Conservation (phyloP, 75 land plant species). For the Picea glauca region DNA sequence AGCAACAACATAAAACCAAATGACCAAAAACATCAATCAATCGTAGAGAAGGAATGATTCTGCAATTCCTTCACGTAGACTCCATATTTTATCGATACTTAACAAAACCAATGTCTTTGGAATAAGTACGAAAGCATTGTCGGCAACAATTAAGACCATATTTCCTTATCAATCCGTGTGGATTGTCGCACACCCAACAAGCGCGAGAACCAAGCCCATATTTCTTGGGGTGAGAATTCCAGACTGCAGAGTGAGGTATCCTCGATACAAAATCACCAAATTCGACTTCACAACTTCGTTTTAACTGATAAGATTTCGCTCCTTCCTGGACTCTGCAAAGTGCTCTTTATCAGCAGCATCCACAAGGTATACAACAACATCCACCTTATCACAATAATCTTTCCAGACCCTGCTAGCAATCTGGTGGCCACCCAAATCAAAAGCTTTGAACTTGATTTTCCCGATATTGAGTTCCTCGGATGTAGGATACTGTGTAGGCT, state of each 20-base stretch:
- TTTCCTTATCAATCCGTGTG: conserved; percentile 46
- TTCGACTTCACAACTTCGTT: too few relatives aligned
- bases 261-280: too few relatives aligned
- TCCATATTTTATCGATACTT: not conserved
- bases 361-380: too few relatives aligned
- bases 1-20: too few relatives aligned
- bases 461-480: conserved; percentile 71
- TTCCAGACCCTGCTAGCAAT: conserved; percentile 5
- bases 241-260: conserved; percentile 70
- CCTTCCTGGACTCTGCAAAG: too few relatives aligned
- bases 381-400: too few relatives aligned
- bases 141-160: conserved; percentile 51
- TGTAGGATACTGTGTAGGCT: conserved; percentile 24
- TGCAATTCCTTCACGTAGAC: too few relatives aligned
- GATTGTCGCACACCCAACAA: conserved; percentile 57
- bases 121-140: conserved; percentile 55
- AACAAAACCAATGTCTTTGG: conserved; percentile 59
- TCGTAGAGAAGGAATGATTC: too few relatives aligned
- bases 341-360: too few relatives aligned
- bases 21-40: too few relatives aligned
- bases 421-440: conserved; percentile 70
- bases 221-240: conserved; percentile 82
- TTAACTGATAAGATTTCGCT: too few relatives aligned
- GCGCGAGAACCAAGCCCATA: conserved; percentile 81
- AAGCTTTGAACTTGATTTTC: conserved; percentile 67